Evolutionary conservation across 139 green algal genomes (phyloP), one percentile per base, ranked within the genome.

Genomic region (Ettlia oleoabundans): DNA sequence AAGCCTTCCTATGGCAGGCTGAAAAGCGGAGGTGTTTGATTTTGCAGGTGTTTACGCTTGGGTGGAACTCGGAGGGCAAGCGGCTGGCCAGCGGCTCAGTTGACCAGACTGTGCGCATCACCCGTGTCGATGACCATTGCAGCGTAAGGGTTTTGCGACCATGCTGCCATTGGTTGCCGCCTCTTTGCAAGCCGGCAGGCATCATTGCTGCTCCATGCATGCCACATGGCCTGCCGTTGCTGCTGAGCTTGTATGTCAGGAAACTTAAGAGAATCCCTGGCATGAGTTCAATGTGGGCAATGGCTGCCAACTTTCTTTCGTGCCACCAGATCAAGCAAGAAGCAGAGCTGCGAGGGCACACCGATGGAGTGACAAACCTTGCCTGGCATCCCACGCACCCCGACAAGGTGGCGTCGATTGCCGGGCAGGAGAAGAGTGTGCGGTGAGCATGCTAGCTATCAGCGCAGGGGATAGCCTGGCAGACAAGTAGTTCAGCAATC

Each of bases 31-130:
- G n/a, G n/a, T n/a, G n/a, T n/a, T n/a, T n/a, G n/a, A n/a, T 42
- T 24, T 38, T 40, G 51, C 68, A 88, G 84, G 71, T 88, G 7
- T 88, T 83, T 37, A 84, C 71, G 40, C 21, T 88, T 3, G 63
- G 52, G 2, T 88, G 84, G 80, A 89, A 84, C 33, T 43, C 21
- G 3, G 75, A 85, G 38, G 85, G 80, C 41, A 81, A 69, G 35
- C 47, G 63, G 47, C 53, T 89, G 26, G 85, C 85, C n/a, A 84
- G 74, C 61, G 85, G 85, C 24, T 86, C 85, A 4, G 55, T 80
- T 6, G 85, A 89, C 41, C 76, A 85, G 35, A 78, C 61, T 0
- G 83, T 88, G 15, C 76, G 77, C 55, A 58, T 83, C 55, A 83
- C 63, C 6, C 33, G 78, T 1, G 64, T 83, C 0, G 78, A 83